Conservation (phyloP, 441 rosid species). For the Flueggea neowawraea region DNA sequence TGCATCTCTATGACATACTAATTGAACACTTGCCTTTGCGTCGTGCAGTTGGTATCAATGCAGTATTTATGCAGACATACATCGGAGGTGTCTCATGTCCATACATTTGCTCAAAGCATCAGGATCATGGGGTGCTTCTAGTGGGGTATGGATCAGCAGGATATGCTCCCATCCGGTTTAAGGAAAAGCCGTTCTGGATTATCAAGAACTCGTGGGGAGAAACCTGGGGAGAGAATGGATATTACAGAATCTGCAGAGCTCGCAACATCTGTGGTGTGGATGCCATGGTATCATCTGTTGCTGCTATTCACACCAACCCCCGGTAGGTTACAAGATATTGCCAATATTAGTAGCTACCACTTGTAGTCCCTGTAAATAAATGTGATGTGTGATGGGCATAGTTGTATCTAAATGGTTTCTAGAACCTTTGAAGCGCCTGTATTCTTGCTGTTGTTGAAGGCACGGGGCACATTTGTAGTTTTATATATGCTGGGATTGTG, state of each 20-base stretch:
- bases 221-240: slow-evolving; percentile 87
- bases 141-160: slow-evolving; percentile 91
- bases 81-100: slow-evolving; percentile 94
- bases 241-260: slow-evolving; percentile 73
- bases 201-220: slow-evolving; percentile 98
- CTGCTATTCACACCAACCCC: slow-evolving; percentile 40
- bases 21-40: background rate
- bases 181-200: slow-evolving; percentile 93
- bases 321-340: background rate
- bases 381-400: no score
- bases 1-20: background rate
- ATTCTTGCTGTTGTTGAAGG: no score
- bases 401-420: no score
- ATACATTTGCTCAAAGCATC: slow-evolving; percentile 72
- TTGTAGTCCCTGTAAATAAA: no score
- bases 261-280: slow-evolving; percentile 89
- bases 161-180: slow-evolving; percentile 71
- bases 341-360: no score
- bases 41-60: slow-evolving; percentile 74
- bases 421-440: no score
- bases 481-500: no score
- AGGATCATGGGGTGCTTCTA: slow-evolving; percentile 86
- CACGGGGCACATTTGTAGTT: no score
- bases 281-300: slow-evolving; percentile 84
- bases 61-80: slow-evolving; percentile 92